Conservation (phyloP, 305 asterid species). For the Fraxinus dipetala region DNA sequence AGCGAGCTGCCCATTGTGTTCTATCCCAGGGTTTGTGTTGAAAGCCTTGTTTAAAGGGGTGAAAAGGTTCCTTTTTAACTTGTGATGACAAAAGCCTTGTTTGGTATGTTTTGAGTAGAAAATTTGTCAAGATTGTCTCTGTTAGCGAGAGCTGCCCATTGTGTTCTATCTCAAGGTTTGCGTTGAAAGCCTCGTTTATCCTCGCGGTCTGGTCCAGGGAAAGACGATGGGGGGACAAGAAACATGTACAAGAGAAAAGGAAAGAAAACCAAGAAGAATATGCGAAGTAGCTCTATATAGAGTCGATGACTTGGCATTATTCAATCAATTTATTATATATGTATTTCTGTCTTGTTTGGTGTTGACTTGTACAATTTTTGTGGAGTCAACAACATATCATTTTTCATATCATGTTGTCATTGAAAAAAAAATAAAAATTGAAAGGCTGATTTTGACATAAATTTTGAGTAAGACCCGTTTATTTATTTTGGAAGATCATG, state of each 20-base stretch:
- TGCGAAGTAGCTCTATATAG: no score
- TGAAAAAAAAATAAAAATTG: no score
- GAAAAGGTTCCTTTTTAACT: neutral
- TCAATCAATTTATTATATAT: neutral
- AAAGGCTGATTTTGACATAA: no score
- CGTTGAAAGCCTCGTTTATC: neutral
- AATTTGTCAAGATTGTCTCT: neutral
- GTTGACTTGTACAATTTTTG: neutral
- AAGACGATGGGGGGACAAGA: no score
- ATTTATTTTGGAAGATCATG: no score
- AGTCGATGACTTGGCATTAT: neutral
- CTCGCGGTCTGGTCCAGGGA: neutral
- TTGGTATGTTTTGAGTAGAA: slow-evolving; percentile 11
- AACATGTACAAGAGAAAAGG: neutral
- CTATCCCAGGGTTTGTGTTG: neutral
- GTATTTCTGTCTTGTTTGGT: neutral
- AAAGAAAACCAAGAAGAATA: neutral
- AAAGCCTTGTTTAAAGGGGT: neutral
- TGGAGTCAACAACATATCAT: neutral
- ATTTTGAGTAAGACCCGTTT: no score
- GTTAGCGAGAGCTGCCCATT: neutral
- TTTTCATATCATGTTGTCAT: neutral
- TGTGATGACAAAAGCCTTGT: slow-evolving; percentile 9
- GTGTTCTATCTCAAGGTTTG: neutral
- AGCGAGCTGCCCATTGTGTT: neutral